Conservation (phyloP, 1,284 basidiomycete species). For the Austroboletus niveus region DNA sequence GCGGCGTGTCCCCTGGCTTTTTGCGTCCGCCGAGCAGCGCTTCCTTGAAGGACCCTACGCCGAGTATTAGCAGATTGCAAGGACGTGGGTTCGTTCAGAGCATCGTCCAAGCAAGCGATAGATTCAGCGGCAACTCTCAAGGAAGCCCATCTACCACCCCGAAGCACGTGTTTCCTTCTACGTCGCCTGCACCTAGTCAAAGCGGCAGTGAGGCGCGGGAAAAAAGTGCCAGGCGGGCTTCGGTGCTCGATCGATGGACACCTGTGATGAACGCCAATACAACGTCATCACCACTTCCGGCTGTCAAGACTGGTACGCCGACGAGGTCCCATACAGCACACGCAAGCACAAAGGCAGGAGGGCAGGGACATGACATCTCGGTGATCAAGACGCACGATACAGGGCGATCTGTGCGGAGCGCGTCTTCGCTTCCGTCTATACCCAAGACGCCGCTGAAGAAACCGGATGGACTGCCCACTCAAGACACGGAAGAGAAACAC, state of each 20-base stretch:
- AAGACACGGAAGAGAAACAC: slow-evolving; percentile 27
- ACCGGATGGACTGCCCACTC: slow-evolving; percentile 16
- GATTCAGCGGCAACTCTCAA: slow-evolving; percentile 41
- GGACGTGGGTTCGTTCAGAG: slow-evolving; percentile 81
- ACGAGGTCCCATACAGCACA: slow-evolving; percentile 17
- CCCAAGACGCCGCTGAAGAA: slow-evolving; percentile 30
- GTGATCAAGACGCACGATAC: slow-evolving; percentile 30
- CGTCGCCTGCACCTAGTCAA: slow-evolving; percentile 36
- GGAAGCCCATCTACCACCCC: slow-evolving; percentile 18
- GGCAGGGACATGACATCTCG: slow-evolving; percentile 22
- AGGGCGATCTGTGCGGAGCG: slow-evolving; percentile 28
- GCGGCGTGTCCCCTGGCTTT: slow-evolving; percentile 57
- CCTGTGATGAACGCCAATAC: slow-evolving; percentile 27
- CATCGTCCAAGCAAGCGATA: slow-evolving; percentile 66
- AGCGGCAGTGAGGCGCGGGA: slow-evolving; percentile 29
- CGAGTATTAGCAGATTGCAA: slow-evolving; percentile 76
- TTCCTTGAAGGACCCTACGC: slow-evolving; percentile 66
- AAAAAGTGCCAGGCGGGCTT: slow-evolving; percentile 41
- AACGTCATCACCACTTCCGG: slow-evolving; percentile 35
- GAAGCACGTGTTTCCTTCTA: slow-evolving; percentile 27
- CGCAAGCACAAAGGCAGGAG: slow-evolving; percentile 4
- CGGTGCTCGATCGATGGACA: slow-evolving; percentile 72
- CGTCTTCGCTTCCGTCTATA: slow-evolving; percentile 25
- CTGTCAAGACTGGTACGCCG: slow-evolving; percentile 36
- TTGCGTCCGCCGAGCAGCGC: slow-evolving; percentile 42